Base-by-base conservation (phyloP, 2,329 filamentous ascomycete species). In the Arthrobotrys megalospora region DNA sequence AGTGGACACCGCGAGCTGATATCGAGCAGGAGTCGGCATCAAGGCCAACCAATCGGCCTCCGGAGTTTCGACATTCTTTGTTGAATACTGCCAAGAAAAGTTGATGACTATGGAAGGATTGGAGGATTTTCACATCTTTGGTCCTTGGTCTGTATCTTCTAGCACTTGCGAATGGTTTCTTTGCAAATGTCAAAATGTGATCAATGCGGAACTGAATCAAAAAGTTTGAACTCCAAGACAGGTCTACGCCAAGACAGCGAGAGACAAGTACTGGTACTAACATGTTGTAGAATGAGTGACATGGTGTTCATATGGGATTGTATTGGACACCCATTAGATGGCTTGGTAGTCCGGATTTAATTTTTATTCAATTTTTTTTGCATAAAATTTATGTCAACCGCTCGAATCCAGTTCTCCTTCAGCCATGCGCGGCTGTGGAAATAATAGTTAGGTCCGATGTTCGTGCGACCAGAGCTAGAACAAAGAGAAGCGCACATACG, bases 121-220 rank as follows among this genome's bases (percentile, higher is more conserved):
- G 6, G 14, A 70, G 5, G n/a, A 12, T 52, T 34, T 47, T 12
- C 28, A 24, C 28, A 14, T 58, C 52, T 52, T 70, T 11, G 43
- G 41, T 41, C n/a, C 8, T 41, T 19, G 21, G 5, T 45, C 24
- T 45, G 48, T n/a, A 24, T 24, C 14, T 63, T 62, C 41, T 60
- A 16, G 53, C 41, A 36, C 5, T 7, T 43, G 32, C 14, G 32
- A 45, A 36, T 47, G n/a, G 12, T 62, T 58, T 66, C 11, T 12
- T 67, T 50, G 43, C 34, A 50, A 7, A 34, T 62, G n/a, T 66
- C 28, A 34, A 36, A 47, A 34, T 63, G 63, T 63, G 70, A 68
- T 68, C 70, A 75, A 75, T 75, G 70, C 62, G 70, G 70, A 64
- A 63, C 63, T 75, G 58, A 58, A 32, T 62, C 24, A 75, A 63